phyloP scores from a whole-genome alignment of 169 alveolate species.

The Toxoplasma gondii region DNA sequence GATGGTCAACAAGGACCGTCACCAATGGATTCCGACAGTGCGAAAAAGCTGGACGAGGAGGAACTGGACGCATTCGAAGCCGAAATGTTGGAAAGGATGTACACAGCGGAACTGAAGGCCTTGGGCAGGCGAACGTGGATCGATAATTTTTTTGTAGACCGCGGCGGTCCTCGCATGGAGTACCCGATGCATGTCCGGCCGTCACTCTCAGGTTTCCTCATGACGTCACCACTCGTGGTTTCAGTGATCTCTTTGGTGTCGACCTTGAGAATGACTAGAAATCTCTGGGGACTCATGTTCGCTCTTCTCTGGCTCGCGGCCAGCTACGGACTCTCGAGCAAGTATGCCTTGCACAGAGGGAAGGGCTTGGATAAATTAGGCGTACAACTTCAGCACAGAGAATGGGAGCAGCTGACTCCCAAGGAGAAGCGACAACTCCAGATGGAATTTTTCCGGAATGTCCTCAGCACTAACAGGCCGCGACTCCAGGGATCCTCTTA shows the following conservation, averaged over 20 bases:
- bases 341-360: neutral
- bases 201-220: neutral
- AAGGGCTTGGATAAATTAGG: neutral
- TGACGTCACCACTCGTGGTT: neutral
- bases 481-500: neutral
- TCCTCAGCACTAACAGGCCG: neutral
- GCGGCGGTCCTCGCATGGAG: neutral
- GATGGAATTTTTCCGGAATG: neutral
- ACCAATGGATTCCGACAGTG: too few relatives aligned
- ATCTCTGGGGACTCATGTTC: neutral
- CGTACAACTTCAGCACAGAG: neutral
- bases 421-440: neutral
- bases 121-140: neutral
- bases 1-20: too few relatives aligned
- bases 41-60: neutral
- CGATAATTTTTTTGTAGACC: neutral
- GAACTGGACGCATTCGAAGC: neutral
- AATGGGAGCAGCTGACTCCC: neutral
- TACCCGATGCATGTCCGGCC: conserved; percentile 14
- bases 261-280: neutral
- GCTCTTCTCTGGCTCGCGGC: neutral
- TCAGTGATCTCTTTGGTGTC: neutral
- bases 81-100: neutral
- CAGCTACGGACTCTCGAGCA: neutral
- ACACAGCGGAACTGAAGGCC: neutral